Evolutionary conservation across 2,329 filamentous ascomycete species (phyloP), one percentile per base, ranked within the genome.

Genomic region (Pyricularia sp.): DNA sequence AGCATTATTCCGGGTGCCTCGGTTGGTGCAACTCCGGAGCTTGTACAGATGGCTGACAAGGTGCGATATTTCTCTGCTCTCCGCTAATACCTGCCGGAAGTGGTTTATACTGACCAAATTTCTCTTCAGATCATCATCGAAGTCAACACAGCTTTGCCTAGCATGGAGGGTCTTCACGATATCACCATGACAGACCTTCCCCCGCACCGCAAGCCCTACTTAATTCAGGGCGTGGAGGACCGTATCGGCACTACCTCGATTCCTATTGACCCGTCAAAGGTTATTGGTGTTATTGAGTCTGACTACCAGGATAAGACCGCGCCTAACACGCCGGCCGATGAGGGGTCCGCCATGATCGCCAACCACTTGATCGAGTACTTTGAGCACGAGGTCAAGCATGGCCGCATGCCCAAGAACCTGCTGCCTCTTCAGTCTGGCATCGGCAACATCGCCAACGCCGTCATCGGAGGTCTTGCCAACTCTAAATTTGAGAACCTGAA

Each of bases 391-490:
- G 93, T 97, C 68, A 81, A 82, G 31, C 89, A 90, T 72, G 93
- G 90, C 71, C 89, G 93, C 58, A 86, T 97, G 67, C 93, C 93
- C 2, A 79, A 86, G 73, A 92, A 88, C 76, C 86, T 97, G 70
- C 78, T 71, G 70, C 76, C 69, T 55, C 73, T 66, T 66, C 77
- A 97, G 79, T 94, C 91, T 12, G 93, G 93, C 64, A 97, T 97
- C 73, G 93, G 93, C 72, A 97, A 97, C 82, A 96, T 97, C 73
- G 93, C 93, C 79, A 97, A 97, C 79, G 93, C 93, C 55, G 93
- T 97, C 71, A 88, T 97, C 70, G 92, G 93, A 70, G 93, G 93
- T 17, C 87, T 97, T 69, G 87, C 89, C 72, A 87, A 90, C 70
- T 92, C 91, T 72, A 90, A 94, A 78, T 97, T 97, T 84, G 86